phyloP scores from a whole-genome alignment of 2,329 filamentous ascomycete species.

The Talaromyces sp. region DNA sequence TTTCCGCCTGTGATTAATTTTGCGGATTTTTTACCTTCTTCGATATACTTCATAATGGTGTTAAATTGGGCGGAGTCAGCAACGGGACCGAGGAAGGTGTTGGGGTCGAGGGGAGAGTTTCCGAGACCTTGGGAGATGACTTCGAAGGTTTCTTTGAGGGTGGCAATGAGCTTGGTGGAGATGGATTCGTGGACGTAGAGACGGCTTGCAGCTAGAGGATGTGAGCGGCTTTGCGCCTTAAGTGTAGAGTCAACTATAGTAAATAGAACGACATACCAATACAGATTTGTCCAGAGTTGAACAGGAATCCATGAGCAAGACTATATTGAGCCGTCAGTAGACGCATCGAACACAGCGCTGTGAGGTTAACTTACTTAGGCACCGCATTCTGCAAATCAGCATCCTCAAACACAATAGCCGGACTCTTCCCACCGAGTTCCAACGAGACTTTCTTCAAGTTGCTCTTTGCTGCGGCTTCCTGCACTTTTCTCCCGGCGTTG shows the following conservation, averaged over 20 bases:
- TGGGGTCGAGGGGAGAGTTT: constrained; percentile 11
- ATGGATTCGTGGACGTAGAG: constrained; percentile 25
- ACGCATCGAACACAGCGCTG: not conserved
- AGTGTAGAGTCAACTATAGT: no score
- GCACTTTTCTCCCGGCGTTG: constrained; percentile 38
- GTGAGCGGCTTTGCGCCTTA: not conserved
- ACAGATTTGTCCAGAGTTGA: constrained; percentile 25
- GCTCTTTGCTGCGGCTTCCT: constrained; percentile 51
- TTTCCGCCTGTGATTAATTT: constrained; percentile 8
- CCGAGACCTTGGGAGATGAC: constrained; percentile 3
- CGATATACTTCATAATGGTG: constrained; percentile 17
- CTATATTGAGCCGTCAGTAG: constrained; percentile 15
- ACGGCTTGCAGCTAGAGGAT: constrained; percentile 20
- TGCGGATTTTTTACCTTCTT: constrained; percentile 20
- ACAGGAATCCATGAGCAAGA: constrained; percentile 17
- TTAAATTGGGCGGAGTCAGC: constrained; percentile 17
- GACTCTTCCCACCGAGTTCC: constrained; percentile 47
- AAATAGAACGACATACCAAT: not conserved
- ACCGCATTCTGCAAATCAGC: constrained; percentile 26
- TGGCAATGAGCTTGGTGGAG: constrained; percentile 18
- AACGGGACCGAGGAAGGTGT: constrained; percentile 16
- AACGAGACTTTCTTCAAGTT: constrained; percentile 51
- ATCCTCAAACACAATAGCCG: constrained; percentile 23
- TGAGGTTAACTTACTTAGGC: not conserved
- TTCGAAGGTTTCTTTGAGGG: constrained; percentile 17